These are phyloP conservation scores for Lonicera japonica DNA, from an alignment of 129 eudicot species.

Conservation along the genomic window DNA sequence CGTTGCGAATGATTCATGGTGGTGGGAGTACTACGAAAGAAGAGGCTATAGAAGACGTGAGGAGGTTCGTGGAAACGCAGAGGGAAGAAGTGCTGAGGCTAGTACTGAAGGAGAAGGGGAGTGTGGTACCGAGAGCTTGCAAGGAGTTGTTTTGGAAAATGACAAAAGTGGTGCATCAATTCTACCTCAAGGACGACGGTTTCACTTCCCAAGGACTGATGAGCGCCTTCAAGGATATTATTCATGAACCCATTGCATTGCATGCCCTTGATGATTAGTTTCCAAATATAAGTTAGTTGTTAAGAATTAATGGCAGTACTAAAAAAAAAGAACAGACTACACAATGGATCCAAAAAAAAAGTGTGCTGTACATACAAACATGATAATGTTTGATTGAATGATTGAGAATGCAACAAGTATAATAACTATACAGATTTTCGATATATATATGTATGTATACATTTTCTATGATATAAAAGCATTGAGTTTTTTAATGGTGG, in stretches of 20 bases:
- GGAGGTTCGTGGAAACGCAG: slow-evolving; percentile 13
- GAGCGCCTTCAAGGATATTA: slow-evolving; percentile 35
- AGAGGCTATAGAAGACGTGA: slow-evolving; percentile 41
- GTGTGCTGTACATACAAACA: too few species aligned
- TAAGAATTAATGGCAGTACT: too few species aligned
- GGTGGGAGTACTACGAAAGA: slow-evolving; percentile 37
- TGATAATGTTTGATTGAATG: too few species aligned
- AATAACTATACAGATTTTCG: too few species aligned
- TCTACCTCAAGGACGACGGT: slow-evolving; percentile 70
- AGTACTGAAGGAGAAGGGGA: slow-evolving; percentile 40
- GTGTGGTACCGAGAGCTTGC: slow-evolving; percentile 63
- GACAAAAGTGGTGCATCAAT: slow-evolving; percentile 50
- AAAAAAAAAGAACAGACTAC: too few species aligned
- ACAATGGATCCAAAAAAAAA: too few species aligned
- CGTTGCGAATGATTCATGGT: slow-evolving; percentile 36
- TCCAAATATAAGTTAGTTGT: too few species aligned
- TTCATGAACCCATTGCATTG: slow-evolving; percentile 43
- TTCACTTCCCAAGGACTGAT: slow-evolving; percentile 52
- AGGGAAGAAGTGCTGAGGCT: slow-evolving; percentile 60
- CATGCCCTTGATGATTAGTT: too few species aligned
- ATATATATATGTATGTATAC: too few species aligned
- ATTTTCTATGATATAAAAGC: too few species aligned
- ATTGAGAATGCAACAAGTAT: too few species aligned
- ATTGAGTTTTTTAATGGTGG: too few species aligned
- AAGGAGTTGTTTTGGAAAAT: slow-evolving; percentile 81